phyloP scores from a whole-genome alignment of 148 eudicot genomes.

The Chenopodium album region DNA sequence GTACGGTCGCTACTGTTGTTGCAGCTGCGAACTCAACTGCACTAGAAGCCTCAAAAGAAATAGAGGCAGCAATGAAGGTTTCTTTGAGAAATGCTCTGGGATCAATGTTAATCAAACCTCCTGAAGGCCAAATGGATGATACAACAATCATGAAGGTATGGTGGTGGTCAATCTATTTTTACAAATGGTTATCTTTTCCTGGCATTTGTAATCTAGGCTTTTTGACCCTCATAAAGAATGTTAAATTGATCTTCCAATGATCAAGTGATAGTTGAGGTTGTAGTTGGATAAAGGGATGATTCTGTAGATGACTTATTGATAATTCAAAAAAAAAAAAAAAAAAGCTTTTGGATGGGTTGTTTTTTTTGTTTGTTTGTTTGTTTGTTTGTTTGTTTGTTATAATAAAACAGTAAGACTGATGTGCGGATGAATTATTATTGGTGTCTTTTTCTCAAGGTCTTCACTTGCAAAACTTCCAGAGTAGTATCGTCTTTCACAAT shows the following conservation, averaged over 20 bases:
- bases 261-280: not conserved
- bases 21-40: constrained; percentile 94
- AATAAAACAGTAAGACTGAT: not conserved
- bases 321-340: not conserved
- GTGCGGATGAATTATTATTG: not conserved
- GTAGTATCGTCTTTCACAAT: not conserved
- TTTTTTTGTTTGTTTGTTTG: not conserved
- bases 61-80: constrained; percentile 95
- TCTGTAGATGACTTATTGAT: not conserved
- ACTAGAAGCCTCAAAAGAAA: constrained; percentile 80
- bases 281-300: not conserved
- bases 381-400: not conserved
- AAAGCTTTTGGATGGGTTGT: not conserved
- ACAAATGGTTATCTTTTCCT: not conserved
- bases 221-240: not conserved
- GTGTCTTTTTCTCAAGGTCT: not conserved
- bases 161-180: not conserved
- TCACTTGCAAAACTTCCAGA: not conserved
- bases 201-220: not conserved
- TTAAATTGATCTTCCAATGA: not conserved
- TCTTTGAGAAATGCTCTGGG: constrained; percentile 85
- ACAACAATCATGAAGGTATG: constrained; percentile 85
- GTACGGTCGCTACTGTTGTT: constrained; percentile 95
- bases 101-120: constrained; percentile 55
- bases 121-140: constrained; percentile 86